These are phyloP conservation scores for Mycena vitilis DNA, from an alignment of 768 basidiomycete genomes.

Conservation along the genomic window DNA sequence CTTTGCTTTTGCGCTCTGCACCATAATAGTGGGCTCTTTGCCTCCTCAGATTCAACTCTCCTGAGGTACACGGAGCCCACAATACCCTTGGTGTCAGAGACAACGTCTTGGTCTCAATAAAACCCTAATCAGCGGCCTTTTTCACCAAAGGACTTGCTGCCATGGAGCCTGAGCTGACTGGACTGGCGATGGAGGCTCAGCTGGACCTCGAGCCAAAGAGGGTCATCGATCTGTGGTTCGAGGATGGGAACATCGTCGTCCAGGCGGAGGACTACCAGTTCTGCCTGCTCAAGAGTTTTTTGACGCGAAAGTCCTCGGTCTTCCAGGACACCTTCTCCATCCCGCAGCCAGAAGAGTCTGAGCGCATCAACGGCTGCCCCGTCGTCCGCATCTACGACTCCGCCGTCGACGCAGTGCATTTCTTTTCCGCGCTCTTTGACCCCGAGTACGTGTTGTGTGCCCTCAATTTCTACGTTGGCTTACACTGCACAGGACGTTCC, in stretches of 20 bases:
- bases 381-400: conserved; percentile 36
- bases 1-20: no score
- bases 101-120: not conserved
- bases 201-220: conserved; percentile 9
- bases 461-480: not conserved
- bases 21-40: not conserved
- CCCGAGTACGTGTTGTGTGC: conserved; percentile 22
- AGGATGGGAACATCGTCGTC: conserved; percentile 42
- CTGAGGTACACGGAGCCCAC: not conserved
- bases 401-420: conserved; percentile 26
- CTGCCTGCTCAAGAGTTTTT: conserved; percentile 27
- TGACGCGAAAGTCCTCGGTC: conserved; percentile 34
- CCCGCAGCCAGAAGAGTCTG: conserved; percentile 33
- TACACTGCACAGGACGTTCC: conserved; percentile 31
- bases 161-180: not conserved
- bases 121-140: not conserved
- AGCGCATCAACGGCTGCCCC: conserved; percentile 33
- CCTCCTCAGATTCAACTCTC: not conserved
- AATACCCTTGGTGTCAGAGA: not conserved
- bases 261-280: conserved; percentile 35
- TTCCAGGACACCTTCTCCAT: conserved; percentile 38
- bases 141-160: no score
- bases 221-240: conserved; percentile 35
- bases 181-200: not conserved
- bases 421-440: conserved; percentile 37